Conservation (phyloP, 75 land plant species). For the Larix kaempferi region DNA sequence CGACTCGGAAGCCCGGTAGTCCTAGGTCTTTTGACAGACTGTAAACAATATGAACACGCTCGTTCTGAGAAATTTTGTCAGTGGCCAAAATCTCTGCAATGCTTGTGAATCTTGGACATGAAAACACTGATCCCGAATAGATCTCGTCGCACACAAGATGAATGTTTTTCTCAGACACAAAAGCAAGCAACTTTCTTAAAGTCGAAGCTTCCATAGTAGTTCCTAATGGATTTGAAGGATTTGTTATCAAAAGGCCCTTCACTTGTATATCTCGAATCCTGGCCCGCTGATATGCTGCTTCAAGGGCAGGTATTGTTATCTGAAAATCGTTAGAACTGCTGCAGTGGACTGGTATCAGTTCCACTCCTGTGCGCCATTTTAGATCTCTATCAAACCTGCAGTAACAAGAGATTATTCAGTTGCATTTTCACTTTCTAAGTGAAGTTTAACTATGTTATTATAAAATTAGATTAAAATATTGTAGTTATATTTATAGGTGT, state of each 20-base stretch:
- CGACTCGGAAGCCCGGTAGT: constrained; percentile 61
- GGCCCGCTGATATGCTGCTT: constrained; percentile 42
- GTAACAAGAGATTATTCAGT: too few species aligned
- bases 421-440: too few species aligned
- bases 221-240: constrained; percentile 61
- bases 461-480: too few species aligned
- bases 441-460: too few species aligned
- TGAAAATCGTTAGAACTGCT: constrained; percentile 29
- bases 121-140: constrained; percentile 49
- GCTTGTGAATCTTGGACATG: neutral
- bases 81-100: constrained; percentile 51
- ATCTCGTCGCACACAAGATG: constrained; percentile 65
- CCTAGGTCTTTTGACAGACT: constrained; percentile 73
- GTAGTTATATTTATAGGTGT: too few species aligned
- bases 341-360: constrained; percentile 44
- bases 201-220: constrained; percentile 16
- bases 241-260: constrained; percentile 36
- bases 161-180: constrained; percentile 34
- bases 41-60: constrained; percentile 44
- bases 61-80: constrained; percentile 23
- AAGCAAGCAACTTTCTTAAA: constrained; percentile 28
- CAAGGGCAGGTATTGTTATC: constrained; percentile 51
- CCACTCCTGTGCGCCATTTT: constrained; percentile 39
- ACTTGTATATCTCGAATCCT: constrained; percentile 23
- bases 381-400: constrained; percentile 60